Conservation (phyloP, 108 stramenopile genomes). For the Cyclotella atomus region DNA sequence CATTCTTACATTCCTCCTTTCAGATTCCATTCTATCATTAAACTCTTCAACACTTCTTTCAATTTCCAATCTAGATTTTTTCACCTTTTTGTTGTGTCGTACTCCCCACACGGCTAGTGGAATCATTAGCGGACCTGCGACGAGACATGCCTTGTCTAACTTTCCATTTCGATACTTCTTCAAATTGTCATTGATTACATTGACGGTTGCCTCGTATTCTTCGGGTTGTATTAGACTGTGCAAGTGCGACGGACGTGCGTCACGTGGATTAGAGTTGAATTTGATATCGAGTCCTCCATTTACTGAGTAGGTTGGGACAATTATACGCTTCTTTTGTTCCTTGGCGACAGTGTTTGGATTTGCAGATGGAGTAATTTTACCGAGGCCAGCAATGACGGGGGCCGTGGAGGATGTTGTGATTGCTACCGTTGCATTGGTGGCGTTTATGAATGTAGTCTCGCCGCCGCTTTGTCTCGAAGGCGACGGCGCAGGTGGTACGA, state of each 20-base stretch:
- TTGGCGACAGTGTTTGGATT: not conserved
- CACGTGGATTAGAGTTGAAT: conserved; percentile 37
- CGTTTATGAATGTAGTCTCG: conserved; percentile 11
- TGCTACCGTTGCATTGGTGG: conserved; percentile 26
- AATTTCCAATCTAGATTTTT: conserved; percentile 53
- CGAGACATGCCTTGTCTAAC: conserved; percentile 58
- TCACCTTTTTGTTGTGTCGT: conserved; percentile 59
- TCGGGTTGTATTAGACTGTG: conserved; percentile 57
- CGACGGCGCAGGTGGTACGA: not conserved
- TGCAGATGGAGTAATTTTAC: conserved; percentile 33
- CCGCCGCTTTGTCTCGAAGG: not conserved
- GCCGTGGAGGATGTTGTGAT: conserved; percentile 20
- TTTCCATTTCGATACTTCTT: conserved; percentile 52
- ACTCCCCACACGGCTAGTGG: conserved; percentile 78
- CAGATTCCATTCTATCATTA: conserved; percentile 52
- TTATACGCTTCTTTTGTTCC: conserved; percentile 26
- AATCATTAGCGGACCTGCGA: conserved; percentile 62
- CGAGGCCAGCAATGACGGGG: conserved; percentile 42
- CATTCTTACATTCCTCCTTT: conserved; percentile 38
- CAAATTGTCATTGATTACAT: conserved; percentile 56
- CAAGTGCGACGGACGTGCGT: conserved; percentile 39
- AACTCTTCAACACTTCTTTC: conserved; percentile 64
- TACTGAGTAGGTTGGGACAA: conserved; percentile 48
- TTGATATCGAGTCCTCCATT: conserved; percentile 51
- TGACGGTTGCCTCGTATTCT: conserved; percentile 65